Evolutionary conservation across 345 rosid genomes (phyloP), one percentile per base, ranked within the genome.

Genomic region (Camelina laxa): DNA sequence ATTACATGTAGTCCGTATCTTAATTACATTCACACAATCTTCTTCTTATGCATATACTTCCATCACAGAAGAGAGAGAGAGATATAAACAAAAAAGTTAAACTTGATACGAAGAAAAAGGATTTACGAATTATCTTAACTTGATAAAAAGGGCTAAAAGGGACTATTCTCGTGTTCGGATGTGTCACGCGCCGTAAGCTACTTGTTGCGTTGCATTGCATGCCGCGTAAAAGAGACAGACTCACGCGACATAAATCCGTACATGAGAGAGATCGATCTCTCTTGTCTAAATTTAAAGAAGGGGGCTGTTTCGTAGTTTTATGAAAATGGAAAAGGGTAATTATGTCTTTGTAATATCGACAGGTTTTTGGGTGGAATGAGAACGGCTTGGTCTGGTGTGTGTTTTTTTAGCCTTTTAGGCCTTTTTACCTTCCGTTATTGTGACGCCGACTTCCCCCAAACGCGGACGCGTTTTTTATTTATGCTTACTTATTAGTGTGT

Each of bases 371-470:
- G 50, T 47, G 60, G 60, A 13, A 57, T 44, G 57, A 5, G 9
- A 6, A 31, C 36, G 9, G 10, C 19, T 44, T 56, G 31, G n/a
- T 22, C 50, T 67, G 27, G n/a, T 22, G 61, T 67, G 27, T 24
- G 30, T 27, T 0, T 27, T 27, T 27, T 27, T 4, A 27, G 30
- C 30, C 30, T 27, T 27, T 21, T 50, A 51, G 31, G 55, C 56
- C 14, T 11, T 38, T 39, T 60, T 15, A 57, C 67, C 42, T 47
- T 66, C 66, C 78, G 66, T 27, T 27, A 4, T 48, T 45, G 16
- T 48, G 73, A 74, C 67, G 67, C 17, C 24, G 73, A 75, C 73
- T 67, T 67, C 60, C 78, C 44, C 72, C 66, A 66, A 66, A 75
- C 60, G 33, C 55, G 73, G 72, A 75, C 67, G 73, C 49, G 53